Base-by-base conservation (phyloP, 768 basidiomycete genomes). In the Polyporus arcularius region DNA sequence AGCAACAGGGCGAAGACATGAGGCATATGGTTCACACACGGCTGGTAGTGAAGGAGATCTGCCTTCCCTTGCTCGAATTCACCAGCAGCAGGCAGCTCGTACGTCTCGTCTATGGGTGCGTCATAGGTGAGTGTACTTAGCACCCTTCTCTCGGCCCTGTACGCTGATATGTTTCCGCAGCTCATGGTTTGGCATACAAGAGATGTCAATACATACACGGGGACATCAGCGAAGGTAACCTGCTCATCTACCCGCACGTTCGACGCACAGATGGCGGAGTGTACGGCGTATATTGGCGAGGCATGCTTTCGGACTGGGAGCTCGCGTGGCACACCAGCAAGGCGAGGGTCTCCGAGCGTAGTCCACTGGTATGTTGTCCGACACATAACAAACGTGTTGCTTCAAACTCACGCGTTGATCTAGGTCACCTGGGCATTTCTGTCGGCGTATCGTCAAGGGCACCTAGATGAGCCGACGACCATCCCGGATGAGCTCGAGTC, bases 351-450 rank as follows among this genome's bases (percentile, higher is more conserved):
- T 10, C 30, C 14, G 21, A 55, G 28, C 47, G 53, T n/a, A 47
- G 49, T 6, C 39, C 47, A 14, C 43, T 47, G 28, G 53, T 60
- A 10, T n/a, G 53, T 51, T 3, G 50, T 1, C 18, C n/a, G 9
- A 6, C 8, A 1, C 10, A 3, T 6, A 35, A 35, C 35, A 26
- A 7, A 11, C 10, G 7, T 12, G 40, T 21, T 41, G 4, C 1
- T 4, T 26, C 21, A 12, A 12, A 10, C 9, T 42, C 10, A 30
- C 38, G 40, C 26, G 15, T 8, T n/a, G n/a, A 4, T 3, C 2
- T 10, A 65, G 65, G 65, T 60, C 3, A 64, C 62, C 1, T 64
- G 62, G 60, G 53, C 52, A 9, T 64, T 61, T 50, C 51, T 61
- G 43, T 66, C 62, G 8, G 53, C 57, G 1, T 57, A 39, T 15